phyloP scores from a whole-genome alignment of 2,329 filamentous ascomycete species.

The Stachybotrys elegans region DNA sequence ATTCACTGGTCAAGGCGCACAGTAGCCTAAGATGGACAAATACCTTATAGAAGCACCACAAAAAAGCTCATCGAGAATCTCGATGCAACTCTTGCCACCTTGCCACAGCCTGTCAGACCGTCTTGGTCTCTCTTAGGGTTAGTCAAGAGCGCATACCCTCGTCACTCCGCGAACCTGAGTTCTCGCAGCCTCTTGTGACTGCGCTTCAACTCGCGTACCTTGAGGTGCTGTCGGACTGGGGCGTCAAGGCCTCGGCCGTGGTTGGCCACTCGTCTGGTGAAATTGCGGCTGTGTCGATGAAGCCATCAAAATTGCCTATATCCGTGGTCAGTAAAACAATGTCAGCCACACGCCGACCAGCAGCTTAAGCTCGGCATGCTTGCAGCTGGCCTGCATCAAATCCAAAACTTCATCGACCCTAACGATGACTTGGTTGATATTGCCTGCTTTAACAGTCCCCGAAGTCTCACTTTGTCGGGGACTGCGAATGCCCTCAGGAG shows the following conservation, averaged over 20 bases:
- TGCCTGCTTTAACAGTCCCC: constrained; percentile 26
- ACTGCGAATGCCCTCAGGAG: constrained; percentile 11
- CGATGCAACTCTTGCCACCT: constrained; percentile 6
- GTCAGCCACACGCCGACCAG: background rate
- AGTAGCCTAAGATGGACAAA: constrained; percentile 28
- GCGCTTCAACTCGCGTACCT: constrained; percentile 34
- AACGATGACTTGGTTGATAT: constrained; percentile 8
- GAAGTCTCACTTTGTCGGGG: constrained; percentile 24
- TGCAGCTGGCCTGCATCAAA: constrained; percentile 14
- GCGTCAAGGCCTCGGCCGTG: constrained; percentile 18
- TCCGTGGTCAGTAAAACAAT: constrained; percentile 16
- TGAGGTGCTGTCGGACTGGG: constrained; percentile 22
- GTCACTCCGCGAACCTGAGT: constrained; percentile 12
- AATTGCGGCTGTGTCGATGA: constrained; percentile 28
- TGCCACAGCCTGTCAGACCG: constrained; percentile 8
- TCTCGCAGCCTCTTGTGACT: constrained; percentile 33
- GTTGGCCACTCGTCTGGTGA: constrained; percentile 32
- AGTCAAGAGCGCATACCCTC: constrained; percentile 5
- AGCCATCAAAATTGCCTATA: constrained; percentile 24
- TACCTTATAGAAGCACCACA: constrained; percentile 17
- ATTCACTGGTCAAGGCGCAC: constrained; percentile 32
- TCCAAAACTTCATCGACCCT: background rate
- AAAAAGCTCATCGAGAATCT: constrained; percentile 11
- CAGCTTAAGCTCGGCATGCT: constrained; percentile 16
- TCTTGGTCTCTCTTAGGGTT: constrained; percentile 14